Percentiles rank a stretch among this genome's conserved stretches.
These are phyloP conservation scores for Annulohypoxylon truncatum DNA, from an alignment of 2,329 filamentous ascomycete species.

Conservation along the genomic window DNA sequence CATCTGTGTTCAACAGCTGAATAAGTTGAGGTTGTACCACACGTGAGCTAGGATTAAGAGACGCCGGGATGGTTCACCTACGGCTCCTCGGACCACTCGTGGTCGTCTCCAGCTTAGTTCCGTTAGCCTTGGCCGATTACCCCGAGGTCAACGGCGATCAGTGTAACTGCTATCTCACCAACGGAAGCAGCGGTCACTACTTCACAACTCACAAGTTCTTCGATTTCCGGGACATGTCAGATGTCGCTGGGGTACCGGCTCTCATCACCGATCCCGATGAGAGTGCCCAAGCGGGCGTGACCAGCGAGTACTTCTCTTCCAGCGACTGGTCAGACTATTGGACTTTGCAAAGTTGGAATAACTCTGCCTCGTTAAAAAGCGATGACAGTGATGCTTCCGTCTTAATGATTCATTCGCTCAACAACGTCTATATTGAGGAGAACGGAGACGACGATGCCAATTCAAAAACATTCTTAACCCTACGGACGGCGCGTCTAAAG, in stretches of 20 bases:
- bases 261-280: slow-evolving; percentile 46
- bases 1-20: neutral
- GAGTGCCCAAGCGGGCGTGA: slow-evolving; percentile 46
- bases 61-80: slow-evolving; percentile 23
- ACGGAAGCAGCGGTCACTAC: slow-evolving; percentile 57
- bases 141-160: slow-evolving; percentile 41
- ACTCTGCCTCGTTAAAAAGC: slow-evolving; percentile 42
- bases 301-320: slow-evolving; percentile 50
- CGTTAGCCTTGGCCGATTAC: slow-evolving; percentile 35
- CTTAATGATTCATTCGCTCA: slow-evolving; percentile 54
- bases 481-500: slow-evolving; percentile 59
- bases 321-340: slow-evolving; percentile 49
- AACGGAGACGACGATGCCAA: slow-evolving; percentile 51
- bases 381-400: slow-evolving; percentile 49
- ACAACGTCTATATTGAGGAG: slow-evolving; percentile 60
- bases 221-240: slow-evolving; percentile 59
- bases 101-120: slow-evolving; percentile 31
- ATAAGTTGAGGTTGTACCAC: neutral
- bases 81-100: slow-evolving; percentile 27
- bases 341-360: slow-evolving; percentile 54
- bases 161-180: slow-evolving; percentile 63
- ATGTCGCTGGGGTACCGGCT: slow-evolving; percentile 52
- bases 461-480: slow-evolving; percentile 60
- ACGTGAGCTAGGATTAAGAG: slow-evolving; percentile 7
- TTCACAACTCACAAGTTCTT: slow-evolving; percentile 62